These are phyloP conservation scores for Adansonia digitata DNA, from an alignment of 345 rosid genomes.

Conservation along the genomic window DNA sequence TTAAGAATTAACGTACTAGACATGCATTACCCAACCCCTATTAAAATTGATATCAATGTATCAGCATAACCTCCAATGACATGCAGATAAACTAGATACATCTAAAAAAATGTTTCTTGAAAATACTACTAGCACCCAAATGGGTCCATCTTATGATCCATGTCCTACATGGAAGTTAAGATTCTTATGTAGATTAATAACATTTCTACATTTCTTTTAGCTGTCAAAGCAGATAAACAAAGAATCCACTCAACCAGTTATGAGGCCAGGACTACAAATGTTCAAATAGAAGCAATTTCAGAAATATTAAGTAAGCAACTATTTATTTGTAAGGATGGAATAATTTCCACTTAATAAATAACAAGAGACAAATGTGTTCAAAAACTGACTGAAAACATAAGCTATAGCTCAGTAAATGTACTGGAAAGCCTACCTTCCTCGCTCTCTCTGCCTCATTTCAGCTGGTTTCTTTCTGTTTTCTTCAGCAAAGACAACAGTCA, in stretches of 20 bases:
- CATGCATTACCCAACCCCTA: background rate
- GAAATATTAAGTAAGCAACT: background rate
- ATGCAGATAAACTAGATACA: background rate
- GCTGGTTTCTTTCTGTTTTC: slow-evolving; percentile 96
- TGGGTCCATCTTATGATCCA: background rate
- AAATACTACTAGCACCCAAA: background rate
- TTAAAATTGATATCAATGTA: background rate
- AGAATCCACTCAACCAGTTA: background rate
- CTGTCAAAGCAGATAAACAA: background rate
- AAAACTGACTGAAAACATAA: background rate
- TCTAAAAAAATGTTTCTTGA: background rate
- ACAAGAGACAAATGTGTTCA: slow-evolving; percentile 4
- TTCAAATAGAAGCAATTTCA: background rate
- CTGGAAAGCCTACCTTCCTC: slow-evolving; percentile 38
- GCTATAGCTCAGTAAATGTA: background rate
- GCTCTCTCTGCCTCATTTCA: slow-evolving; percentile 92
- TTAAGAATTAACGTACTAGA: background rate
- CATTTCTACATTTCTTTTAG: background rate
- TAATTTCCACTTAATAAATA: background rate
- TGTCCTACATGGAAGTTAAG: background rate
- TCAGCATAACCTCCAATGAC: background rate
- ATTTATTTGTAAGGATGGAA: background rate
- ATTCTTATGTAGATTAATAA: background rate
- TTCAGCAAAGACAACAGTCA: slow-evolving; percentile 95
- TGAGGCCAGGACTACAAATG: background rate